phyloP scores from a whole-genome alignment of 2,329 filamentous ascomycete genomes.

The Penicillium sclerotiorum region DNA sequence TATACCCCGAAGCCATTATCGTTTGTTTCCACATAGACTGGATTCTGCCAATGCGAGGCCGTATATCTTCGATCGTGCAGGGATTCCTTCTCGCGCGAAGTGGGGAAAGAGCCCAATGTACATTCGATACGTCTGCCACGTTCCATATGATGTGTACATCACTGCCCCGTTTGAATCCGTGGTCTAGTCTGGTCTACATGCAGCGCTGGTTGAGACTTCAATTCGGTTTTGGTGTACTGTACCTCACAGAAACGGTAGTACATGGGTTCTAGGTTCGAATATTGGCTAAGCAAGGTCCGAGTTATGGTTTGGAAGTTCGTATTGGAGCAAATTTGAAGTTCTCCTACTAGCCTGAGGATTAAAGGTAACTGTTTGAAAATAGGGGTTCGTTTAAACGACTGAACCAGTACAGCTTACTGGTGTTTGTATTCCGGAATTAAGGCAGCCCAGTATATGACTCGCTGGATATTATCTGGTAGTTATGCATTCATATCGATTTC shows the following conservation, averaged over 20 bases:
- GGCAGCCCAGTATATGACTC: too few species aligned
- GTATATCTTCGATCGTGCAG: too few species aligned
- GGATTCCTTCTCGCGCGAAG: too few species aligned
- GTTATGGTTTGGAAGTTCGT: not conserved
- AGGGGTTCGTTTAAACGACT: too few species aligned
- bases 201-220: conserved; percentile 24
- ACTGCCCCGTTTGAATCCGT: too few species aligned
- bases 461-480: conserved; percentile 2
- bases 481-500: not conserved
- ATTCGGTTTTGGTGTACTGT: conserved; percentile 11
- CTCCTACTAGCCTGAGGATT: too few species aligned
- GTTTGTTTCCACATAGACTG: conserved; percentile 10
- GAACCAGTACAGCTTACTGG: too few species aligned
- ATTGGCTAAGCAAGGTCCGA: too few species aligned
- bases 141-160: too few species aligned
- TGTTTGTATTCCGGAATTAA: too few species aligned
- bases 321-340: not conserved
- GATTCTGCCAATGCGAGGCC: conserved; percentile 12
- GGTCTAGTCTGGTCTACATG: conserved; percentile 11
- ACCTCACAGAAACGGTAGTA: conserved; percentile 12
- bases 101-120: conserved; percentile 17
- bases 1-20: too few species aligned
- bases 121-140: conserved; percentile 20
- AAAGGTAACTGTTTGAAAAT: too few species aligned
- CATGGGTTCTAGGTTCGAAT: conserved; percentile 1